A percentile compares a stretch with the other conserved stretches of the same genome.
Conservation (phyloP, 2,329 filamentous ascomycete genomes). For the Aspergillus japonicus region DNA sequence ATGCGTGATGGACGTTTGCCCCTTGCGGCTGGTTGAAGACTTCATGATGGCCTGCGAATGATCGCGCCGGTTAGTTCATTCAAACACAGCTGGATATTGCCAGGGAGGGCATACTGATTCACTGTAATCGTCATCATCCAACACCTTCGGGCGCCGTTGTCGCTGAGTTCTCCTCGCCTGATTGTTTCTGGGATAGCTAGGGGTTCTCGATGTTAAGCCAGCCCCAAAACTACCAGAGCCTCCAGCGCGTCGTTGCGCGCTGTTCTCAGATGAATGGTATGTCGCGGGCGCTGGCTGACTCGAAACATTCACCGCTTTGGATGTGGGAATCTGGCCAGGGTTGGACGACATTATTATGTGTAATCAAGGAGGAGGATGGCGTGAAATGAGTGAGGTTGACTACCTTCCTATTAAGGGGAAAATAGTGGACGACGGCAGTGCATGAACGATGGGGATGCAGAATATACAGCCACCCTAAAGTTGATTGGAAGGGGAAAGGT, state of each 20-base stretch:
- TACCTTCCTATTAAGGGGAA: conserved; percentile 1
- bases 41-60: conserved; percentile 58
- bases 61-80: conserved; percentile 17
- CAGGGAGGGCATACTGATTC: conserved; percentile 61
- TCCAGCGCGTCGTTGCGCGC: conserved; percentile 42
- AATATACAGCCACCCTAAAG: conserved; percentile 3
- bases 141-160: conserved; percentile 69
- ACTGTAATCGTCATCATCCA: conserved; percentile 84
- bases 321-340: conserved; percentile 35
- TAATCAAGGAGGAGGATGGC: neutral
- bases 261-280: conserved; percentile 36
- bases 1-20: conserved; percentile 96
- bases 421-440: conserved; percentile 1
- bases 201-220: conserved; percentile 38
- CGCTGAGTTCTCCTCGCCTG: conserved; percentile 75
- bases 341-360: conserved; percentile 43
- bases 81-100: neutral
- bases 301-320: conserved; percentile 41
- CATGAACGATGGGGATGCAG: conserved; percentile 24
- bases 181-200: conserved; percentile 59
- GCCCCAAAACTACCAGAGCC: conserved; percentile 43
- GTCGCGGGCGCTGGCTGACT: conserved; percentile 35
- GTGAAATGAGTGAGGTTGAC: neutral
- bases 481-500: neutral
- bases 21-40: conserved; percentile 70